A percentile compares a stretch with the other conserved stretches of the same genome.
Evolutionary conservation across 1,284 basidiomycete genomes (phyloP).

Genomic region (Chalciporus sp.): DNA sequence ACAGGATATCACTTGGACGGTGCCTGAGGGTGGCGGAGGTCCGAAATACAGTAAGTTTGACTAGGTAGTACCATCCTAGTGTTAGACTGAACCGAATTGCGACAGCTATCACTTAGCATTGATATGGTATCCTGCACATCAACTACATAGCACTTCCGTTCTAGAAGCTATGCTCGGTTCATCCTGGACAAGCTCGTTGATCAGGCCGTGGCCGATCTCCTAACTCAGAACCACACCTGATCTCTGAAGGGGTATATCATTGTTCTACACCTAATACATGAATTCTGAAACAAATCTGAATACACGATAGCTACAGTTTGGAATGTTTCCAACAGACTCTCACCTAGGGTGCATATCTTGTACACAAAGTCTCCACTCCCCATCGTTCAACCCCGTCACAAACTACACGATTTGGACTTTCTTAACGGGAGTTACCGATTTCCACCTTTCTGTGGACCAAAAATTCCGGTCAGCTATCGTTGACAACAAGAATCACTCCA

Average conservation of each 20-base stretch:
- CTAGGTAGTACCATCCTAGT: too few species aligned
- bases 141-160: too few species aligned
- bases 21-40: conserved; percentile 92
- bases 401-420: conserved; percentile 21
- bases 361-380: too few species aligned
- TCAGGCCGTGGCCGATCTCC: too few species aligned
- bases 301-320: not conserved
- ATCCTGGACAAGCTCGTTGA: too few species aligned
- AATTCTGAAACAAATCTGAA: not conserved
- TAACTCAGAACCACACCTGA: too few species aligned
- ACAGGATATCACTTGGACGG: conserved; percentile 93
- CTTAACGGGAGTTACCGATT: conserved; percentile 19
- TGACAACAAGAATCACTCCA: not conserved
- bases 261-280: too few species aligned
- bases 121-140: not conserved
- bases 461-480: not conserved
- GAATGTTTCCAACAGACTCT: not conserved
- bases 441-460: conserved; percentile 27
- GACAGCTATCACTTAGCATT: conserved; percentile 20
- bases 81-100: not conserved
- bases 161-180: too few species aligned
- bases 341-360: too few species aligned
- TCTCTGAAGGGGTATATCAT: too few species aligned
- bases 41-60: conserved; percentile 72
- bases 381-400: not conserved